A percentile compares a stretch with the other conserved stretches of the same genome.
Conservation (phyloP, 805 yeast genomes). For the Pichia membranifaciens region DNA sequence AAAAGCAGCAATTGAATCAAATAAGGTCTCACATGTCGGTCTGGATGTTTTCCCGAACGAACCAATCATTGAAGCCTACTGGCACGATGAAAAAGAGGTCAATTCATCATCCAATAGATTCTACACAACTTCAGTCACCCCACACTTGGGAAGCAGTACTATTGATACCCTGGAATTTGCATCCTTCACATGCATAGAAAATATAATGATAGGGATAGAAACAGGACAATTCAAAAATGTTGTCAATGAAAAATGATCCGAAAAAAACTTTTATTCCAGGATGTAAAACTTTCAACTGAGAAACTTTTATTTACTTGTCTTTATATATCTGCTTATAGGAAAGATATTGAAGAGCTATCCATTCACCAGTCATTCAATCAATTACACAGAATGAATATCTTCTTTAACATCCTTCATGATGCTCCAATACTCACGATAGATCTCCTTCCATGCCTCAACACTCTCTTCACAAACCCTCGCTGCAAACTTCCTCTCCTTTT, state of each 20-base stretch:
- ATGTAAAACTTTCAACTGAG: too few species aligned
- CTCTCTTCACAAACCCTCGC: constrained; percentile 15
- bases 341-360: too few species aligned
- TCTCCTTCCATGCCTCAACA: constrained; percentile 12
- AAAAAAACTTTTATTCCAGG: too few species aligned
- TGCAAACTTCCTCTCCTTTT: constrained; percentile 26
- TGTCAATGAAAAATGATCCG: constrained; percentile 4
- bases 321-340: too few species aligned
- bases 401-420: constrained; percentile 1
- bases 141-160: constrained; percentile 70
- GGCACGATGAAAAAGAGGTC: constrained; percentile 4
- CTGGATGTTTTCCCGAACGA: constrained; percentile 68
- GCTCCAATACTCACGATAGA: constrained; percentile 14
- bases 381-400: neutral
- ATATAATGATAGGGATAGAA: constrained; percentile 42
- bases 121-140: constrained; percentile 47
- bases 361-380: too few species aligned
- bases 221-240: constrained; percentile 22
- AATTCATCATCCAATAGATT: constrained; percentile 34
- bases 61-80: constrained; percentile 36
- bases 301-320: too few species aligned
- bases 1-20: constrained; percentile 51
- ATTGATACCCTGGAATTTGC: constrained; percentile 48
- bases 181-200: constrained; percentile 47
- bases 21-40: constrained; percentile 61